Evolutionary conservation across 169 alveolate genomes (phyloP).

Genomic region (Perkinsus chesapeaki): DNA sequence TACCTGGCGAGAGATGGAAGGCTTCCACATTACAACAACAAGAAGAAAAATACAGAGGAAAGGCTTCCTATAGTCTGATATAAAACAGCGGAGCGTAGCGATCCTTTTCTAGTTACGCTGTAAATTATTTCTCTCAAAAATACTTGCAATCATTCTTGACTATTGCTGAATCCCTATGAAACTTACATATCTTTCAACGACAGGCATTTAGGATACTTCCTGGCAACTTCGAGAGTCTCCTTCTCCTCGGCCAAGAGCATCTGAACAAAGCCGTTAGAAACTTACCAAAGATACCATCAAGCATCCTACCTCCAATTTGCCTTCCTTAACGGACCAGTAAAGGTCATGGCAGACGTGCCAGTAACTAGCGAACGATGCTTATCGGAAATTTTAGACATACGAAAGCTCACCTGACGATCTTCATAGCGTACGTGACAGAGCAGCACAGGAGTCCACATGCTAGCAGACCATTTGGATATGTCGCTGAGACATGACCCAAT

Average conservation of each 20-base stretch:
- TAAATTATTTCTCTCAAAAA: too few relatives aligned
- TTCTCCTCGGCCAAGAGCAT: constrained; percentile 25
- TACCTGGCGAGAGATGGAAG: background rate
- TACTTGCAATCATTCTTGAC: background rate
- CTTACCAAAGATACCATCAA: background rate
- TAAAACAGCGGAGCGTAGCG: too few relatives aligned
- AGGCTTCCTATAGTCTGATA: too few relatives aligned
- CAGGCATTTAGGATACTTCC: constrained; percentile 45
- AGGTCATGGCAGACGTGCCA: constrained; percentile 56
- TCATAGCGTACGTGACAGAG: constrained; percentile 26
- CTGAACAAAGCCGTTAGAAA: background rate
- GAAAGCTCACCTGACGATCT: constrained; percentile 19
- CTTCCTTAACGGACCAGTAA: constrained; percentile 19
- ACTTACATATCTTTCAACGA: constrained; percentile 30
- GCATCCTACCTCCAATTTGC: constrained; percentile 8
- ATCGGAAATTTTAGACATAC: constrained; percentile 21
- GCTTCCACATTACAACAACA: too few relatives aligned
- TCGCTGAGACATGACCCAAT: constrained; percentile 5
- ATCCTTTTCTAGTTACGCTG: too few relatives aligned
- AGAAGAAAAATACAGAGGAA: too few relatives aligned
- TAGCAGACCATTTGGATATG: background rate
- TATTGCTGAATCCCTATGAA: background rate
- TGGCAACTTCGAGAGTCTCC: constrained; percentile 35
- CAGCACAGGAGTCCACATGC: constrained; percentile 15
- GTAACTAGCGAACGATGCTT: constrained; percentile 16